Conservation (phyloP, 2,329 filamentous ascomycete species). For the Calcarisporium arbuscula region DNA sequence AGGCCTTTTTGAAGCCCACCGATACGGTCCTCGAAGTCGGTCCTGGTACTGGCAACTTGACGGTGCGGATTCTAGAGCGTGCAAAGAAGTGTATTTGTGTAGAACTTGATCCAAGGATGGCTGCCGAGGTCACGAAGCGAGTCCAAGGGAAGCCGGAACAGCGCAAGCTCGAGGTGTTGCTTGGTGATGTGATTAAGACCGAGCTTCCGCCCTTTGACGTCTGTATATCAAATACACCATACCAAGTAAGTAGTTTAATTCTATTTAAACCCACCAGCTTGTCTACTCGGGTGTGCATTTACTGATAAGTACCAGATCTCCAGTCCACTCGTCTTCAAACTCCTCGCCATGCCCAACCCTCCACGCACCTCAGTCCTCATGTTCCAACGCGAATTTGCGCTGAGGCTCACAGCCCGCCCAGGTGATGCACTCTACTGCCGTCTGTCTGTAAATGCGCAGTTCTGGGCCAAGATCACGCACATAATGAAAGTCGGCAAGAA, state of each 20-base stretch:
- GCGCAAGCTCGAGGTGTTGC: constrained; percentile 76
- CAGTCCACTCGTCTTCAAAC: constrained; percentile 83
- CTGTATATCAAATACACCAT: constrained; percentile 65
- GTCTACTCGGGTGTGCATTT: not conserved
- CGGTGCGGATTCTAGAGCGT: constrained; percentile 80
- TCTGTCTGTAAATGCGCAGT: constrained; percentile 89
- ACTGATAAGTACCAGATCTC: constrained; percentile 75
- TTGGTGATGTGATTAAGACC: constrained; percentile 86
- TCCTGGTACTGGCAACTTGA: constrained; percentile 83
- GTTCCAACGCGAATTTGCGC: constrained; percentile 93
- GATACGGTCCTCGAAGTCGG: constrained; percentile 90
- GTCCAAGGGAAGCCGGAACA: constrained; percentile 84
- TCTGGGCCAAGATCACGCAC: constrained; percentile 62
- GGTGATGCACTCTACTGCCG: constrained; percentile 86
- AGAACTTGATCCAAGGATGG: constrained; percentile 94
- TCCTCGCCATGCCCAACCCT: constrained; percentile 73
- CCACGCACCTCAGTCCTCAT: constrained; percentile 85
- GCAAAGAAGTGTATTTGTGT: constrained; percentile 78
- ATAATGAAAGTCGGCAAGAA: constrained; percentile 94
- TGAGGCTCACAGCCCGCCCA: constrained; percentile 80
- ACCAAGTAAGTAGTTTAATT: constrained; percentile 40
- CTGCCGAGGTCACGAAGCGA: constrained; percentile 87
- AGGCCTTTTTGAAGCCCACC: constrained; percentile 84
- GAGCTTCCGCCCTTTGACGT: constrained; percentile 71
- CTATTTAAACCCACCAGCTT: not conserved